Base-by-base conservation (phyloP, 441 rosid genomes). In the Erodium texanum region DNA sequence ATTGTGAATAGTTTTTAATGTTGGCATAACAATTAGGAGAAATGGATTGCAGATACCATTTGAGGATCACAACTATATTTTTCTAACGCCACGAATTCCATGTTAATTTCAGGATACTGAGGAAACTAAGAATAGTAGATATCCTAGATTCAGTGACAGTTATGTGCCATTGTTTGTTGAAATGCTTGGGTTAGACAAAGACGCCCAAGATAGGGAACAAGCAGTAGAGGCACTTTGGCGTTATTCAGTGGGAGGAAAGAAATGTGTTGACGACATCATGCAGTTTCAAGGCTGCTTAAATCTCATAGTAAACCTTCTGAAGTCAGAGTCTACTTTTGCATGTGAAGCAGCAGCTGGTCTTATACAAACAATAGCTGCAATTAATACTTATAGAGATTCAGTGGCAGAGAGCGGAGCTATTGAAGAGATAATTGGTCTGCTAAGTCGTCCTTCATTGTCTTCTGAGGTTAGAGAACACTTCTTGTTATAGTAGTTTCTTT, bases 311-410 rank as follows among this genome's bases (percentile, higher is more conserved):
- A 83, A 78, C 78, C 93, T 92, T 82, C 91, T 89, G 22, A 84
- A 74, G 64, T 88, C 96, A 0, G 82, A 89, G 36, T 80, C 91
- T 9, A 82, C 70, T 68, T 74, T 84, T 64, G 56, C 93, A 14
- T 74, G 84, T 71, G 89, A 89, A 79, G 95, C 91, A 76, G 96
- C 98, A 70, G 96, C 95, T 1, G 98, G 98, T 16, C 84, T 92
- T 8, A 66, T 92, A 64, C 80, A 89, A 58, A 80, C 89, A 19
- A 75, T 92, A 65, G 81, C 96, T 69, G 84, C 96, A 0, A 71
- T 88, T 70, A 81, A 87, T 82, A 32, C 70, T 50, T 88, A 92
- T 62, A 84, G 89, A 81, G 89, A 83, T 69, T 67, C 75, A n/a
- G 94, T 89, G 18, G 94, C 89, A 43, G 86, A 83, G 78, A 77